Percentiles rank a stretch among this genome's conserved stretches.
Evolutionary conservation across 2,329 filamentous ascomycete genomes (phyloP).

Genomic region (Neurospora crassa): DNA sequence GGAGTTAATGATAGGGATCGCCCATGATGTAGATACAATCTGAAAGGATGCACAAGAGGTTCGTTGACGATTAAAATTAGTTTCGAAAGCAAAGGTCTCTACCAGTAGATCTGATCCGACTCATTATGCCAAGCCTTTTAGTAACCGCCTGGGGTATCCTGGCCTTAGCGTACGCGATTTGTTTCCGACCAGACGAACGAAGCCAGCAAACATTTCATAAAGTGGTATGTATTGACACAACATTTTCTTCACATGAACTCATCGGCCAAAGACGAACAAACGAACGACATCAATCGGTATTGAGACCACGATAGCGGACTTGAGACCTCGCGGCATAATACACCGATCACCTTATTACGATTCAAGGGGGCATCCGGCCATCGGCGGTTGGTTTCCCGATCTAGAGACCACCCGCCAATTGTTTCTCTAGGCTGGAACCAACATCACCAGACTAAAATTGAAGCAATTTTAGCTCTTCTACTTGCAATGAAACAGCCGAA

Average conservation of each 20-base stretch:
- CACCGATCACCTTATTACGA: not conserved
- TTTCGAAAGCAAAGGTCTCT: not conserved
- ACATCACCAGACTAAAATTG: not conserved
- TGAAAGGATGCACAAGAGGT: not conserved
- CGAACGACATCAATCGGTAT: not conserved
- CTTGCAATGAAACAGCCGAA: not conserved
- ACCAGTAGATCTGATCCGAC: not conserved
- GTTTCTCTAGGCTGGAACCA: not conserved
- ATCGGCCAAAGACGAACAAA: not conserved
- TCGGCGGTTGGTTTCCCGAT: not conserved
- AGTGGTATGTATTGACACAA: not conserved
- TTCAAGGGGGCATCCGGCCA: not conserved
- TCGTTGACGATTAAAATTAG: not conserved
- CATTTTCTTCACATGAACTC: not conserved
- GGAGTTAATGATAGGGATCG: not conserved
- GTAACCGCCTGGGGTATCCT: not conserved
- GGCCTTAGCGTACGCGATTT: not conserved
- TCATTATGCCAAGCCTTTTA: not conserved
- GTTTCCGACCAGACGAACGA: not conserved
- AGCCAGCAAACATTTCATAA: not conserved
- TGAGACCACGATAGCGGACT: not conserved
- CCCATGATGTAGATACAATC: not conserved
- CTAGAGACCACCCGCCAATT: not conserved
- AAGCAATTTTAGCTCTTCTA: not conserved
- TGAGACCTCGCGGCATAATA: not conserved